A percentile compares a stretch with the other conserved stretches of the same genome.
These are phyloP conservation scores for Ophiostoma quercus DNA, from an alignment of 2,329 filamentous ascomycete genomes.

Conservation along the genomic window DNA sequence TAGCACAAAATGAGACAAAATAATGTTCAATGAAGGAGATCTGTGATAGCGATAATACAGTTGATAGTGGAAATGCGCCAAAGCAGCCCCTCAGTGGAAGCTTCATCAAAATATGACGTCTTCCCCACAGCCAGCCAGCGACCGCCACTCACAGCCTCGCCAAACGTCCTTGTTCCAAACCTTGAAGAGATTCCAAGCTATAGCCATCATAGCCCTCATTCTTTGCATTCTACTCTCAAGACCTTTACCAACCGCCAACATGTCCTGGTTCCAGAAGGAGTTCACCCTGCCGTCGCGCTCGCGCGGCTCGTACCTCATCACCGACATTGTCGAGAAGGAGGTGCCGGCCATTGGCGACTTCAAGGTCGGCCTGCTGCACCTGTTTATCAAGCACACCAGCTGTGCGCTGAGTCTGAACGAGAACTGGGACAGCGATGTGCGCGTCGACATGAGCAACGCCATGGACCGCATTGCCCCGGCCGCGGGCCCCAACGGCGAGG, in stretches of 20 bases:
- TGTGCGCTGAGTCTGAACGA: conserved; percentile 90
- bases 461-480: conserved; percentile 85
- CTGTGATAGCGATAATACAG: background rate
- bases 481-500: conserved; percentile 62
- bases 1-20: no score
- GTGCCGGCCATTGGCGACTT: conserved; percentile 78
- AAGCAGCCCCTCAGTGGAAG: no score
- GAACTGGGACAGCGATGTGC: conserved; percentile 82
- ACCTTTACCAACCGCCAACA: conserved; percentile 29
- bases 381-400: conserved; percentile 94
- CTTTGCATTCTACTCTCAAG: no score
- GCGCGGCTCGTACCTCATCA: conserved; percentile 86
- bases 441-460: conserved; percentile 87
- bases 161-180: background rate
- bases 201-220: background rate
- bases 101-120: conserved; percentile 11
- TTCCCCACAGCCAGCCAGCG: conserved; percentile 10
- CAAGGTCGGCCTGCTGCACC: conserved; percentile 77
- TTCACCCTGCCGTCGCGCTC: conserved; percentile 71
- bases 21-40: background rate
- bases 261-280: conserved; percentile 81
- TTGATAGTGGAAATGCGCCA: background rate
- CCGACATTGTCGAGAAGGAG: conserved; percentile 62
- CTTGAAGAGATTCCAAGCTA: background rate
- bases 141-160: conserved; percentile 7